Base-by-base conservation (phyloP, 2,329 filamentous ascomycete species). In the Malbranchea zuffiana region DNA sequence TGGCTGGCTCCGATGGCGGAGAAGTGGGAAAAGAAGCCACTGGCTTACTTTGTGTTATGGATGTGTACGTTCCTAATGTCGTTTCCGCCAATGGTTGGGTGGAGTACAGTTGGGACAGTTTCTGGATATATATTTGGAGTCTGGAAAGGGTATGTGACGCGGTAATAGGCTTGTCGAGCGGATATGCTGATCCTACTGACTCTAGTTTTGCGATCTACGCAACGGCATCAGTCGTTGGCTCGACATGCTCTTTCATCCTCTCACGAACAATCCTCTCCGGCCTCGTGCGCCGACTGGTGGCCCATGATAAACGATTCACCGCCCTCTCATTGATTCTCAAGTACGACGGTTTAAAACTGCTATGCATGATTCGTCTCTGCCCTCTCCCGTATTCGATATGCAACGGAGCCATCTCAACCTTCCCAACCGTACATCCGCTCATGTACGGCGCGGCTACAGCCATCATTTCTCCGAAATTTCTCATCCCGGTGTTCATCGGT, bases 401-500 rank as follows among this genome's bases (percentile, higher is more conserved):
- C 54, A 98, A 98, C 55, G 90, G 86, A 34, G 93, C 93, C 43
- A 75, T 98, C 38, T 85, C 85, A 19, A 96, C 90, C 1, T 87
- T 98, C 44, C 87, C 87, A 2, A 93, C 82, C 20, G 83, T 98
- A 21, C 72, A 78, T 16, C 82, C 82, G 26, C 57, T 71, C 42
- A 74, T 74, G 31, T 96, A 92, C 62, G 79, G 78, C 20, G 57
- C 86, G 30, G 88, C 90, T 4, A 96, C 88, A 0, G 79, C 83
- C 2, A 65, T 88, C 11, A 78, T 86, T 7, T 76, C 72, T 10
- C 90, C 90, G 5, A 98, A 96, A 54, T 68, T 98, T 12, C 68
- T 96, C 41, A 78, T 98, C 34, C 84, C 93, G 55, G 76, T 93
- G 49, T 98, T 95, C 62, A 85, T 98, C 51, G 90, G 90, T 43